Conservation (phyloP, 805 yeast genomes). For the Ogataea zsoltii region DNA sequence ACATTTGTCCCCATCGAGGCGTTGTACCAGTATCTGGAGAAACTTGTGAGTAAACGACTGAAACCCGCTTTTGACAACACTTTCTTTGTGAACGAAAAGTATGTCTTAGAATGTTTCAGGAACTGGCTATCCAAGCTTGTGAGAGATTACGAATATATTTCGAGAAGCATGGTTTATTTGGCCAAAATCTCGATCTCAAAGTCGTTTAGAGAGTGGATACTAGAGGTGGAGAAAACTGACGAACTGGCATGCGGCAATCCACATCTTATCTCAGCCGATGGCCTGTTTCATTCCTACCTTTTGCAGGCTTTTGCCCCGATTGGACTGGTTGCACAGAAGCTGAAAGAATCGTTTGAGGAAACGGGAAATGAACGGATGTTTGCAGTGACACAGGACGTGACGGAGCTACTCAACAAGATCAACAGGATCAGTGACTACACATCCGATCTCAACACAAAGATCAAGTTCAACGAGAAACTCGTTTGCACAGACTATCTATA, state of each 20-base stretch:
- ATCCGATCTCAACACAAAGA: constrained; percentile 33
- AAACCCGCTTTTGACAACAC: constrained; percentile 31
- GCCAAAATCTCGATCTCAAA: constrained; percentile 30
- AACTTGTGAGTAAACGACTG: constrained; percentile 24
- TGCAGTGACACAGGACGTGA: constrained; percentile 19
- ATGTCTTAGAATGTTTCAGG: constrained; percentile 24
- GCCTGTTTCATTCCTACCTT: constrained; percentile 33
- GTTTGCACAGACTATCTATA: constrained; percentile 31
- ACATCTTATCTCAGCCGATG: constrained; percentile 29
- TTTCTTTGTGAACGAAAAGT: constrained; percentile 30
- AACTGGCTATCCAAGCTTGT: constrained; percentile 32
- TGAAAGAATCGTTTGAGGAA: constrained; percentile 26
- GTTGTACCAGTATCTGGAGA: constrained; percentile 28
- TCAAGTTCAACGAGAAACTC: constrained; percentile 31
- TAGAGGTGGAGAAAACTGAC: constrained; percentile 19
- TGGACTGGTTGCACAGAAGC: constrained; percentile 25
- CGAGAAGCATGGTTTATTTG: constrained; percentile 31
- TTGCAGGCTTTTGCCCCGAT: constrained; percentile 33
- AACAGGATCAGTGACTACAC: constrained; percentile 33
- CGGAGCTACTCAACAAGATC: constrained; percentile 21
- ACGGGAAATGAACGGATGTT: constrained; percentile 14
- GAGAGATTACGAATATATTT: constrained; percentile 27
- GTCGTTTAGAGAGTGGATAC: constrained; percentile 28
- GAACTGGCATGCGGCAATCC: constrained; percentile 23
- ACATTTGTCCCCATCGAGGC: constrained; percentile 31